Percentiles rank a stretch among this genome's conserved stretches.
phyloP scores from a whole-genome alignment of 2,329 filamentous ascomycete species.

The Monilinia fructicola region DNA sequence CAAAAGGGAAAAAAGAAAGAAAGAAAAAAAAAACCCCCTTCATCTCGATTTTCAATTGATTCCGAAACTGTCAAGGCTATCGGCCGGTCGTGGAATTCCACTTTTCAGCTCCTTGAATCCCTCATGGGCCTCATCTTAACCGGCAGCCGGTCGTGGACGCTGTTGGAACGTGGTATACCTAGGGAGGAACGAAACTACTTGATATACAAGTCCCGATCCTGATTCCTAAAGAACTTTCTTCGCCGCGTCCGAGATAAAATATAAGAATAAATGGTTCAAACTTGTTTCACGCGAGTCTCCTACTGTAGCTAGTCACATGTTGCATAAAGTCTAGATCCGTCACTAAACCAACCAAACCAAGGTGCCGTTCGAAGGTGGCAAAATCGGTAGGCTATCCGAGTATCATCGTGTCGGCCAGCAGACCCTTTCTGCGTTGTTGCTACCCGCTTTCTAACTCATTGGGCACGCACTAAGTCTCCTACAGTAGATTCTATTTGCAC shows the following conservation, averaged over 20 bases:
- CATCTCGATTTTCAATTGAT: too few relatives aligned
- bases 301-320: too few relatives aligned
- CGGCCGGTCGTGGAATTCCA: too few relatives aligned
- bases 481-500: constrained; percentile 4
- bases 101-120: too few relatives aligned
- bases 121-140: too few relatives aligned
- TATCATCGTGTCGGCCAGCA: neutral
- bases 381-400: neutral
- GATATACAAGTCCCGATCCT: too few relatives aligned
- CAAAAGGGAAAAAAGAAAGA: too few relatives aligned
- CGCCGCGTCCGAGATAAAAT: neutral
- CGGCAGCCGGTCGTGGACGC: too few relatives aligned
- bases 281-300: neutral
- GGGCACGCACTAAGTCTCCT: neutral
- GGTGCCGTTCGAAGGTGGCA: neutral
- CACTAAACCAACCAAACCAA: neutral
- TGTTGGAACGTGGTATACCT: too few relatives aligned
- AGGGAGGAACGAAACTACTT: too few relatives aligned
- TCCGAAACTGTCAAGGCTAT: too few relatives aligned
- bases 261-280: neutral
- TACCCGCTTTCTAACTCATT: neutral
- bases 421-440: neutral
- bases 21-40: too few relatives aligned
- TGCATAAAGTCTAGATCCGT: neutral
- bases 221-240: neutral